phyloP scores from a whole-genome alignment of 805 yeast species.

The Dipodascus albidus region DNA sequence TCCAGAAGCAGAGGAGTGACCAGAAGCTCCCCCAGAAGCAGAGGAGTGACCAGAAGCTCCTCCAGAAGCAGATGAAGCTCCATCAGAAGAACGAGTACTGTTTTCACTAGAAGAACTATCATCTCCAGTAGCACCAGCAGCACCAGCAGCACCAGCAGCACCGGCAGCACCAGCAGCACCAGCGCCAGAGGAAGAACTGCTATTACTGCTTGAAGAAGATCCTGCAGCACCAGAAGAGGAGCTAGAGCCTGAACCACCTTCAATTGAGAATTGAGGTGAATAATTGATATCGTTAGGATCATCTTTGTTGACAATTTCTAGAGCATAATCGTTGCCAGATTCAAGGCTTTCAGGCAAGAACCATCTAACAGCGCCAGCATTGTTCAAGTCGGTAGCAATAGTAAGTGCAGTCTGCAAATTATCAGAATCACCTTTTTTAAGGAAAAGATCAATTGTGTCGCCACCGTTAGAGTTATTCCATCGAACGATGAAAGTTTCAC shows the following conservation, averaged over 20 bases:
- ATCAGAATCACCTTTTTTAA: constrained; percentile 23
- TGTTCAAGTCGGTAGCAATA: constrained; percentile 23
- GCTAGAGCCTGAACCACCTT: background rate
- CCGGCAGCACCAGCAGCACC: constrained; percentile 3
- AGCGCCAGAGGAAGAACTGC: constrained; percentile 9
- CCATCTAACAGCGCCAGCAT: constrained; percentile 30
- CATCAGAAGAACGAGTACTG: background rate
- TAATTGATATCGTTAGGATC: constrained; percentile 24
- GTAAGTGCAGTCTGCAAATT: constrained; percentile 24
- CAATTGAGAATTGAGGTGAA: constrained; percentile 24
- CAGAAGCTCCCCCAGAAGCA: background rate
- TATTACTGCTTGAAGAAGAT: constrained; percentile 1
- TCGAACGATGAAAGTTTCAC: constrained; percentile 18
- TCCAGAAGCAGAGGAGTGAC: background rate
- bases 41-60: background rate
- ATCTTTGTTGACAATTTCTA: constrained; percentile 22
- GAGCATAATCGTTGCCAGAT: constrained; percentile 24
- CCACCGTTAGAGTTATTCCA: constrained; percentile 26
- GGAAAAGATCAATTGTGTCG: constrained; percentile 21
- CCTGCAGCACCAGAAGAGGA: background rate
- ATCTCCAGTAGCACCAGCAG: constrained; percentile 6
- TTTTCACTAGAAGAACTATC: background rate
- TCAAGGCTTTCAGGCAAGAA: constrained; percentile 21
- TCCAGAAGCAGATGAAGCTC: constrained; percentile 5
- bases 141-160: constrained; percentile 6